A percentile compares a stretch with the other conserved stretches of the same genome.
Conservation (phyloP, 257 asterid genomes). For the Fraxinus americana region DNA sequence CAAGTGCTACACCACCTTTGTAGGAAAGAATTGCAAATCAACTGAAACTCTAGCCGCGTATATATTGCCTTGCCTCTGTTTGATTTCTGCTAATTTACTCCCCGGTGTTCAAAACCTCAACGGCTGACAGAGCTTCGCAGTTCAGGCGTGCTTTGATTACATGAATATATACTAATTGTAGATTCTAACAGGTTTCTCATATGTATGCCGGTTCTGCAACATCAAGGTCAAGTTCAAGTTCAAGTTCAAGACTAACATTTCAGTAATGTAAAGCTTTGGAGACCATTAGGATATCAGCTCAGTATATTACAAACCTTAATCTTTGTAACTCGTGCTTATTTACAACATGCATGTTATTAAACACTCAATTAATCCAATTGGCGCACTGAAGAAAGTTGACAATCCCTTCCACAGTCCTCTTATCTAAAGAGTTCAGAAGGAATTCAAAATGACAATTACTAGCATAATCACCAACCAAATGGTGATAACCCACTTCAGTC, state of each 20-base stretch:
- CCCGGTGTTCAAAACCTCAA: neutral
- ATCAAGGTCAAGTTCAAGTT: constrained; percentile 7
- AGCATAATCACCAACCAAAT: neutral
- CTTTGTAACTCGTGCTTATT: neutral
- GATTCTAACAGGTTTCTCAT: constrained; percentile 73
- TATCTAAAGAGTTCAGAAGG: neutral
- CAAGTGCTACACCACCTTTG: constrained; percentile 12
- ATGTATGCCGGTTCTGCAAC: constrained; percentile 72
- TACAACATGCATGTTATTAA: neutral
- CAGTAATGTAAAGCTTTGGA: neutral
- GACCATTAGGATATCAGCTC: neutral
- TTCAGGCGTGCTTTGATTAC: neutral
- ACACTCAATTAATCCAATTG: neutral
- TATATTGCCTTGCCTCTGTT: constrained; percentile 7
- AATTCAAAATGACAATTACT: neutral
- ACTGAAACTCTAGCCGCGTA: constrained; percentile 8
- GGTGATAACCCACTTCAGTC: neutral
- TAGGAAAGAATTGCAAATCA: neutral
- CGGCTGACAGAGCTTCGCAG: constrained; percentile 6
- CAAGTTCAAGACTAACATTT: neutral
- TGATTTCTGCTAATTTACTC: constrained; percentile 15
- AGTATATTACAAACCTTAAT: neutral
- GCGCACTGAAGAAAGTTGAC: neutral
- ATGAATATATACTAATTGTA: constrained; percentile 50
- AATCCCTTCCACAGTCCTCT: neutral